Conservation (phyloP, 2,329 filamentous ascomycete species). For the Catunica adiposa region DNA sequence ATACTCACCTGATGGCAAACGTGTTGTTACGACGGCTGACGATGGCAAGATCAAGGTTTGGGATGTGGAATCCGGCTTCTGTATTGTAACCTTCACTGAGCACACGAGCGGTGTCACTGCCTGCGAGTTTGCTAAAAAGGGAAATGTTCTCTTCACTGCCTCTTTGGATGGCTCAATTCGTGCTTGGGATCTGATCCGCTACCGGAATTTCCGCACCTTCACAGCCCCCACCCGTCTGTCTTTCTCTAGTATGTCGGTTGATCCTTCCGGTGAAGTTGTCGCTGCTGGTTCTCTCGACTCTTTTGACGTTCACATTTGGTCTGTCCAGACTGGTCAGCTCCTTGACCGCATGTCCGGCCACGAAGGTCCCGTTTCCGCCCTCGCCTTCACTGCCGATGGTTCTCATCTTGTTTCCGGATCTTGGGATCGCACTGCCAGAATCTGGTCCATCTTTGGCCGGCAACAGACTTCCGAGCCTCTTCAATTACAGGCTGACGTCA, state of each 20-base stretch:
- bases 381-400: conserved; percentile 80
- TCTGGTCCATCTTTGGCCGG: conserved; percentile 90
- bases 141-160: conserved; percentile 88
- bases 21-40: conserved; percentile 83
- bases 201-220: conserved; percentile 94
- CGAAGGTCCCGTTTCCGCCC: conserved; percentile 76
- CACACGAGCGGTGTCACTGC: conserved; percentile 88
- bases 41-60: conserved; percentile 98
- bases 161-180: conserved; percentile 87
- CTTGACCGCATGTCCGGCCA: conserved; percentile 83
- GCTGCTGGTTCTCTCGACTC: conserved; percentile 90
- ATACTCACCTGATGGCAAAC: conserved; percentile 86
- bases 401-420: conserved; percentile 74
- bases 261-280: conserved; percentile 89
- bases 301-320: conserved; percentile 97
- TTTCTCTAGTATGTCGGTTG: conserved; percentile 89
- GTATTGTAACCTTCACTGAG: conserved; percentile 94
- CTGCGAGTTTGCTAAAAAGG: conserved; percentile 87
- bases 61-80: conserved; percentile 94
- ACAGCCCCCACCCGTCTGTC: conserved; percentile 82
- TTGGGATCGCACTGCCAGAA: conserved; percentile 88
- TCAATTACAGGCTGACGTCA: conserved; percentile 78
- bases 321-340: conserved; percentile 89
- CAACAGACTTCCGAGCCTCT: conserved; percentile 91
- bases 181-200: conserved; percentile 91